Evolutionary conservation across 2,329 filamentous ascomycete species (phyloP).

Genomic region (Fusarium newnesense): DNA sequence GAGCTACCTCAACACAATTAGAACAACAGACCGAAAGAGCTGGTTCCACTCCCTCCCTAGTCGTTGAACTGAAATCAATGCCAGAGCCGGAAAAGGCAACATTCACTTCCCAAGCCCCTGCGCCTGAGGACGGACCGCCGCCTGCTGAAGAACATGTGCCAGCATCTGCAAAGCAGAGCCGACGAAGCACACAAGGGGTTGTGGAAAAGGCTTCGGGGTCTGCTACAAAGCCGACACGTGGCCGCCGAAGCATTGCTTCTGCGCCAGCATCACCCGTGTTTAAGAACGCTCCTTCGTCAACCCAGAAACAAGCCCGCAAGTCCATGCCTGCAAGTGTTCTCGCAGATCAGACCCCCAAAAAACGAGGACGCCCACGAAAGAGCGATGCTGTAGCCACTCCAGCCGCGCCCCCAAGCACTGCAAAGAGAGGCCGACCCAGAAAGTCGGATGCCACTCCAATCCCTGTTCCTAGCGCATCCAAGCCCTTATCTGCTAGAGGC

Average conservation of each 20-base stretch:
- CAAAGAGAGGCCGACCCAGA: slow-evolving; percentile 39
- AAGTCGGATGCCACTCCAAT: slow-evolving; percentile 32
- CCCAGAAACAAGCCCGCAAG: slow-evolving; percentile 29
- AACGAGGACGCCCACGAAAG: slow-evolving; percentile 41
- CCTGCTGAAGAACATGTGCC: background rate
- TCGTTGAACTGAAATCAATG: slow-evolving; percentile 27
- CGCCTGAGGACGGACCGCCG: background rate
- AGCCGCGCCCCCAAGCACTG: slow-evolving; percentile 10
- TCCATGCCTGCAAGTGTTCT: slow-evolving; percentile 37
- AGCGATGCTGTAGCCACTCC: slow-evolving; percentile 35
- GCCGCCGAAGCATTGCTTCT: slow-evolving; percentile 23
- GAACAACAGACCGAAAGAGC: slow-evolving; percentile 15
- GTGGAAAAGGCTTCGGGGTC: slow-evolving; percentile 5
- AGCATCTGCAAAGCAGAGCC: slow-evolving; percentile 15
- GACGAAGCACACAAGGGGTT: slow-evolving; percentile 27
- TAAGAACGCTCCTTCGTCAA: slow-evolving; percentile 14
- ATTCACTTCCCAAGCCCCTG: slow-evolving; percentile 12
- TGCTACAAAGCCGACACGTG: slow-evolving; percentile 15
- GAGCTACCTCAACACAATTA: background rate
- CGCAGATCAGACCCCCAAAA: slow-evolving; percentile 32
- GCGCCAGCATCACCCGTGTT: slow-evolving; percentile 25
- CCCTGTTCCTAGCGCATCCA: slow-evolving; percentile 10
- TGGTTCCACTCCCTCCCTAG: slow-evolving; percentile 23
- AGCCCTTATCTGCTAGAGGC: slow-evolving; percentile 12
- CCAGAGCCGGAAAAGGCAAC: slow-evolving; percentile 29